phyloP scores from a whole-genome alignment of 2,329 filamentous ascomycete species.

The Fusarium torulosum region DNA sequence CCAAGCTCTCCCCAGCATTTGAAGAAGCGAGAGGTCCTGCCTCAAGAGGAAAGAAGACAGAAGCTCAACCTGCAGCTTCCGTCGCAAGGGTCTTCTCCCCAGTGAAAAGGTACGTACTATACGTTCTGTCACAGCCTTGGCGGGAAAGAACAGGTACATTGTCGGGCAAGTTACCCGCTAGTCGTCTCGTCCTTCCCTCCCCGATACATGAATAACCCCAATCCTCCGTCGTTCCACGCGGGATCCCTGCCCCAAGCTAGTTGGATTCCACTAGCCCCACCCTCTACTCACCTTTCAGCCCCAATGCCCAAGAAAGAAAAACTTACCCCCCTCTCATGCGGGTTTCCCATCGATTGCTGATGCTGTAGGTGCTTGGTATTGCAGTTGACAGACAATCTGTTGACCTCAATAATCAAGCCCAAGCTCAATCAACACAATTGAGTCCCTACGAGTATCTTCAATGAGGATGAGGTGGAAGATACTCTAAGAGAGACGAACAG shows the following conservation, averaged over 20 bases:
- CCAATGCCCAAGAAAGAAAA: conserved; percentile 44
- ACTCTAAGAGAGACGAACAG: neutral
- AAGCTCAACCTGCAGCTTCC: conserved; percentile 42
- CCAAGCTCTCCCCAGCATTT: conserved; percentile 33
- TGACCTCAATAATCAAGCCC: conserved; percentile 26
- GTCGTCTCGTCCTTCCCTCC: conserved; percentile 5
- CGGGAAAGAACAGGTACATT: conserved; percentile 3
- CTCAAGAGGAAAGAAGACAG: conserved; percentile 42
- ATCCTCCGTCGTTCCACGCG: conserved; percentile 40
- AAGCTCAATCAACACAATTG: conserved; percentile 3
- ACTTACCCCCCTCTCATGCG: neutral
- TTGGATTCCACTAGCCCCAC: conserved; percentile 21
- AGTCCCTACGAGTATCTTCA: neutral
- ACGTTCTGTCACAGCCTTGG: conserved; percentile 20
- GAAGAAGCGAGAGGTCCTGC: conserved; percentile 29
- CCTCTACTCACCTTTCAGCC: conserved; percentile 42
- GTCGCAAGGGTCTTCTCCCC: conserved; percentile 24
- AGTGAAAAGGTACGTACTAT: conserved; percentile 33
- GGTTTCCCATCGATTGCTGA: conserved; percentile 40
- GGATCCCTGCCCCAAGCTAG: conserved; percentile 32
- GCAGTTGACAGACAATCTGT: conserved; percentile 19
- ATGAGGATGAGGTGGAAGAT: neutral
- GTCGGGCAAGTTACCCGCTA: conserved; percentile 10
- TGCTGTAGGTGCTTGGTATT: conserved; percentile 10
- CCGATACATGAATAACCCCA: conserved; percentile 46